phyloP scores from a whole-genome alignment of 371 early-diverging fungal genomes.

The Actinomortierella ambigua region DNA sequence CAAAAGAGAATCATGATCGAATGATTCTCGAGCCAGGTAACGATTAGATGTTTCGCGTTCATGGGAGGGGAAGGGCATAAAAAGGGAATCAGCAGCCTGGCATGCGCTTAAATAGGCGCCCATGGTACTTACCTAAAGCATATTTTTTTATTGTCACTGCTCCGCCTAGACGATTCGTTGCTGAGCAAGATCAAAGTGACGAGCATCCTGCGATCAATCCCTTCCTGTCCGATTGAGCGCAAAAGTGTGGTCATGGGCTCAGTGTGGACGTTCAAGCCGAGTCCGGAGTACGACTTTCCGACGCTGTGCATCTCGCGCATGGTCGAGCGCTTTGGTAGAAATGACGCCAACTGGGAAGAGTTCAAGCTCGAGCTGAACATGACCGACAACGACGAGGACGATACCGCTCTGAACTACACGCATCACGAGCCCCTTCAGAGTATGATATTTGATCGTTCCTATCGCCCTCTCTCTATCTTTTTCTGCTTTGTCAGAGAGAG shows the following conservation, averaged over 20 bases:
- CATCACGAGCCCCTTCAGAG: conserved; percentile 5
- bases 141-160: no score
- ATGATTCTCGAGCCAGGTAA: conserved; percentile 57
- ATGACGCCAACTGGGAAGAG: conserved; percentile 81
- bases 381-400: conserved; percentile 14
- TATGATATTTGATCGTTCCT: no score
- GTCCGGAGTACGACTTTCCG: conserved; percentile 55
- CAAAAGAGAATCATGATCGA: conserved; percentile 54
- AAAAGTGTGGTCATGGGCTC: conserved; percentile 91
- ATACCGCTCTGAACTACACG: background rate
- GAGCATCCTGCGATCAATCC: conserved; percentile 60
- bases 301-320: conserved; percentile 80
- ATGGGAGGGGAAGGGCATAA: conserved; percentile 3
- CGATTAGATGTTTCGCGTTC: background rate
- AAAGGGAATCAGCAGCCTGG: background rate
- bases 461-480: no score
- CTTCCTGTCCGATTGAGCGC: conserved; percentile 77
- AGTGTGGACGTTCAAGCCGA: conserved; percentile 83
- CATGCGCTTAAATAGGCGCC: no score
- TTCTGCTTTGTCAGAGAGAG: no score
- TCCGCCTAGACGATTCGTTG: conserved; percentile 28
- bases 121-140: no score
- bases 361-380: conserved; percentile 55
- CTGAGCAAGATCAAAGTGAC: conserved; percentile 38
- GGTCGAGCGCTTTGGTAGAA: conserved; percentile 86